Evolutionary conservation across 371 early-diverging fungal species (phyloP), one percentile per base, ranked within the genome.

Genomic region (Synchytrium microbalum): DNA sequence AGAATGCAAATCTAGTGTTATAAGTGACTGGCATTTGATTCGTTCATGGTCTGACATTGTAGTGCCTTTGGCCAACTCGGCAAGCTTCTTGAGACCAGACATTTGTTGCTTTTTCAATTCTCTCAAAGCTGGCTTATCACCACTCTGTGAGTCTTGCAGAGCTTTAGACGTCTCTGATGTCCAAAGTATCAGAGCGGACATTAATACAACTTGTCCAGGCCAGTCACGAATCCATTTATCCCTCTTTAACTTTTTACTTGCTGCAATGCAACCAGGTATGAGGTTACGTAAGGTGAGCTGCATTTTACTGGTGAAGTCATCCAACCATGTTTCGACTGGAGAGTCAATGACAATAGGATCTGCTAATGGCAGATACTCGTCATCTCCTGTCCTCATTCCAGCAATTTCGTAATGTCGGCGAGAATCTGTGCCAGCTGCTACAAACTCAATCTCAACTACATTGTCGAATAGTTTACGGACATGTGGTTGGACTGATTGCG

Each of bases 181-280:
- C 82, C 82, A 83, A 3, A 72, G 32, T 30, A 81, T 76, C n/a
- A 80, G 64, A 8, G 78, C 78, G 27, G 80, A 65, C 13, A 76
- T 76, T 19, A 83, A 80, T 13, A 83, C 59, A 19, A 82, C 65
- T 67, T 75, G 75, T 1, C 82, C 82, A 1, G 83, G 74, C 83
- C 83, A 83, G 55, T 78, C 81, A 51, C 77, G 76, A 14, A 83
- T 71, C 83, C 83, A 83, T 60, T 78, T 79, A 65, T 83, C 82
- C 53, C 68, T 73, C 61, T 82, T 82, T 2, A 66, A 67, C 67
- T 83, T 82, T 62, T 80, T 79, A 62, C 72, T 62, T 10, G 73
- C 71, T 26, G 68, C 27, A 5, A 82, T 58, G 28, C 73, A 75
- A 16, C 76, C 75, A 19, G 71, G 26, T 24, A 83, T 63, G 32